These are phyloP conservation scores for Ploettnerulaceae sp. DNA, from an alignment of 2,329 filamentous ascomycete species.

Conservation along the genomic window DNA sequence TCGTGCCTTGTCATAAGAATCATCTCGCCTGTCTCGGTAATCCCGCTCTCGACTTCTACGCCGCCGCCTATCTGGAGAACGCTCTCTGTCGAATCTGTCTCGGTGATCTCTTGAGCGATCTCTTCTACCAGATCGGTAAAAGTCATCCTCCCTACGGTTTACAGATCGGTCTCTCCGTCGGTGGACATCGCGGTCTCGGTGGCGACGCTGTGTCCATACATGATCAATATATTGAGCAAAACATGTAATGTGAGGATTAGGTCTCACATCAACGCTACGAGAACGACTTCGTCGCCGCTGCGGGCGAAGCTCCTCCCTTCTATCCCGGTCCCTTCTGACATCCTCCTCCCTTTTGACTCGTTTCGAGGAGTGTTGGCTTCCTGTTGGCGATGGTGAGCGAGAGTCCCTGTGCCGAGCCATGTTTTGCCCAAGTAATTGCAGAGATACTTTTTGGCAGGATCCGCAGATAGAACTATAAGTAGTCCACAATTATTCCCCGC, in stretches of 20 bases:
- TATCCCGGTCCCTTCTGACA: conserved; percentile 46
- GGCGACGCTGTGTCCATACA: conserved; percentile 46
- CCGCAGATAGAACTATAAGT: conserved; percentile 1
- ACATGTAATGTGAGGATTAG: conserved; percentile 16
- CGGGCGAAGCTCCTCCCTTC: conserved; percentile 45
- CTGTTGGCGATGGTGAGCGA: conserved; percentile 92
- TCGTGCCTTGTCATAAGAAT: conserved; percentile 61
- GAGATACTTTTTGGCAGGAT: conserved; percentile 41
- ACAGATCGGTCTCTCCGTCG: conserved; percentile 66
- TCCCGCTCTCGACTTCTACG: conserved; percentile 65
- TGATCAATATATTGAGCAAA: conserved; percentile 38
- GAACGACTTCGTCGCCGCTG: conserved; percentile 55
- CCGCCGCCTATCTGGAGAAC: conserved; percentile 52
- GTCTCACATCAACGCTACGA: conserved; percentile 57
- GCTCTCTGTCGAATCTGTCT: conserved; percentile 53
- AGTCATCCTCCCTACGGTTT: conserved; percentile 62
- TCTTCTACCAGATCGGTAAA: conserved; percentile 55
- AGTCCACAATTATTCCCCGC: not conserved
- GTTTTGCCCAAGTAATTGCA: conserved; percentile 39
- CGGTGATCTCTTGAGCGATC: conserved; percentile 61
- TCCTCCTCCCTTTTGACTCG: conserved; percentile 47
- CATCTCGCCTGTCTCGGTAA: conserved; percentile 65
- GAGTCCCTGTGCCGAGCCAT: conserved; percentile 58
- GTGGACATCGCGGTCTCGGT: conserved; percentile 55
- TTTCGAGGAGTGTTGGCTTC: conserved; percentile 69